Conservation (phyloP, 805 yeast genomes). For the Ogataea wickerhamii region DNA sequence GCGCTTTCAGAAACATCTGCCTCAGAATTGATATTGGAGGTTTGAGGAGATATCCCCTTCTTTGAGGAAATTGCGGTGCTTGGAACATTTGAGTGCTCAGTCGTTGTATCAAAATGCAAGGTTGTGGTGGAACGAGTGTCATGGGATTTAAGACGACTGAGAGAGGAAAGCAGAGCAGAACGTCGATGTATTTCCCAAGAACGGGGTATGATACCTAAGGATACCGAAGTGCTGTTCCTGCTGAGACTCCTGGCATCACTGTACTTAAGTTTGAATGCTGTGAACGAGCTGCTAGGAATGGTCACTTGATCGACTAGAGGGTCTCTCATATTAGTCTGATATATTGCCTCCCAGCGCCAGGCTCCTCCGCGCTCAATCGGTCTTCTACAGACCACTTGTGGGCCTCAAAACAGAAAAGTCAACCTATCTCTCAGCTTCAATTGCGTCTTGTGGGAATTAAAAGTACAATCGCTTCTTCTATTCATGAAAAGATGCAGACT, state of each 20-base stretch:
- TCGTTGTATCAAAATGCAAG: background rate
- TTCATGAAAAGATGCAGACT: no score
- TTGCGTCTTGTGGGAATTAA: no score
- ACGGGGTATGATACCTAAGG: conserved; percentile 58
- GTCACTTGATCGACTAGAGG: conserved; percentile 1
- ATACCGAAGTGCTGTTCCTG: conserved; percentile 42
- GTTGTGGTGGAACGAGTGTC: conserved; percentile 2
- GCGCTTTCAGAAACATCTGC: background rate
- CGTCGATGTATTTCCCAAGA: conserved; percentile 45
- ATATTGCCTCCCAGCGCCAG: no score
- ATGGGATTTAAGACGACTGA: conserved; percentile 6
- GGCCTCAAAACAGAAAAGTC: no score
- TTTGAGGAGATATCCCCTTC: background rate
- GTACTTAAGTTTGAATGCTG: conserved; percentile 57
- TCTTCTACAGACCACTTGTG: no score
- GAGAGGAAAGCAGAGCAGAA: conserved; percentile 11
- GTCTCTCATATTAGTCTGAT: no score
- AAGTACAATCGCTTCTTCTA: no score
- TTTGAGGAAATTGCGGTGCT: background rate
- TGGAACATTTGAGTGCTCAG: background rate
- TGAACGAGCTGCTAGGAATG: conserved; percentile 54
- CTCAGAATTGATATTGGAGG: background rate
- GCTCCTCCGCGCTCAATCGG: no score
- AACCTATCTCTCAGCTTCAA: no score
- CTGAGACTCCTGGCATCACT: conserved; percentile 47